A percentile compares a stretch with the other conserved stretches of the same genome.
These are phyloP conservation scores for Thermomucor indicae-seudaticae DNA, from an alignment of 371 early-diverging fungal genomes.

Conservation along the genomic window DNA sequence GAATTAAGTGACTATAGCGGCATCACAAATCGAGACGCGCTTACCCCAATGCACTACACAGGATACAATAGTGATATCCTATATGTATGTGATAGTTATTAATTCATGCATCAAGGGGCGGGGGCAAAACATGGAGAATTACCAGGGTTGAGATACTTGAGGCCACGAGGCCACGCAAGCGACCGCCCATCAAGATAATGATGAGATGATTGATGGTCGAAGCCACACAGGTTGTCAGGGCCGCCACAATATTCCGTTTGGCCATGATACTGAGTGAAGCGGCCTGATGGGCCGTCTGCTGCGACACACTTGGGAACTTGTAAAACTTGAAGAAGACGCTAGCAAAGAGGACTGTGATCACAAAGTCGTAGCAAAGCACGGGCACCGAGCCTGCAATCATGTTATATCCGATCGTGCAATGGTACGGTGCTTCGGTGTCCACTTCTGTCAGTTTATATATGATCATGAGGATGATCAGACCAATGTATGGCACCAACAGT, in stretches of 20 bases:
- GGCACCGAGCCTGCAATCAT: slow-evolving; percentile 40
- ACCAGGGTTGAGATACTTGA: slow-evolving; percentile 30
- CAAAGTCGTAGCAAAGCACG: slow-evolving; percentile 42
- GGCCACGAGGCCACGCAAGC: slow-evolving; percentile 36
- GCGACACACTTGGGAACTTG: slow-evolving; percentile 28
- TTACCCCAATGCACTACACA: slow-evolving; percentile 39
- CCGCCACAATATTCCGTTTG: slow-evolving; percentile 39
- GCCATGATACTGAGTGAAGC: slow-evolving; percentile 43
- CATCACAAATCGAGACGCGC: neutral
- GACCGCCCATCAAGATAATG: slow-evolving; percentile 27
- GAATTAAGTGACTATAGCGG: neutral
- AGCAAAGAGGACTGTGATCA: slow-evolving; percentile 32
- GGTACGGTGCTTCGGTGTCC: slow-evolving; percentile 18
- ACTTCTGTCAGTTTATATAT: slow-evolving; percentile 25
- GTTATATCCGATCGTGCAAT: slow-evolving; percentile 42
- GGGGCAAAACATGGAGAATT: too few species aligned
- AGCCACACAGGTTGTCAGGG: slow-evolving; percentile 25
- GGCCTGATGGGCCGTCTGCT: slow-evolving; percentile 28
- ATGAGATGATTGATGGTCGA: slow-evolving; percentile 36
- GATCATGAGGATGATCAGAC: slow-evolving; percentile 38
- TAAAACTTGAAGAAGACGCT: slow-evolving; percentile 41
- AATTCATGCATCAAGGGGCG: neutral
- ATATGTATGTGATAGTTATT: neutral
- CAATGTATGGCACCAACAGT: slow-evolving; percentile 38
- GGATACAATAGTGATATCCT: slow-evolving; percentile 27